Evolutionary conservation across 768 basidiomycete species (phyloP).

Genomic region (Amanita molliuscula): DNA sequence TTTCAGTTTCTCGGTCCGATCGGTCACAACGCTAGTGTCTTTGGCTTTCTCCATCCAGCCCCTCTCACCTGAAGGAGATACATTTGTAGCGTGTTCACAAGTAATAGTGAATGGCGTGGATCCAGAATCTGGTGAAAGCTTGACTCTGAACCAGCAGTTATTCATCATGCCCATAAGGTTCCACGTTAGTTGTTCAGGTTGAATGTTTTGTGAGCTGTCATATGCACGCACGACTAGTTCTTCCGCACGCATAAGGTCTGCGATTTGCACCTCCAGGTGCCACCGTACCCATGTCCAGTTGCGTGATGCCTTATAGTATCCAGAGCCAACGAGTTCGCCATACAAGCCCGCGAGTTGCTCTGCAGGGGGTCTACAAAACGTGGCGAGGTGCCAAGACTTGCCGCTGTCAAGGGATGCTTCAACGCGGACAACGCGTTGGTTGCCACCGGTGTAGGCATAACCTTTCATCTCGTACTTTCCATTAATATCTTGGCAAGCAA

Average conservation of each 20-base stretch:
- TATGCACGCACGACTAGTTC: slow-evolving; percentile 40
- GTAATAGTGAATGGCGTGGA: slow-evolving; percentile 37
- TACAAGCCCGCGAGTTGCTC: not conserved
- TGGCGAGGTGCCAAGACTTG: slow-evolving; percentile 33
- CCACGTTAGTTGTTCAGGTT: slow-evolving; percentile 49
- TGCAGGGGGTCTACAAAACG: not conserved
- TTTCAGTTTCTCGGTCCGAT: not conserved
- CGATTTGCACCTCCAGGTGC: slow-evolving; percentile 26
- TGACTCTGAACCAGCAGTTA: slow-evolving; percentile 30
- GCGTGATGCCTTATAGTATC: not conserved
- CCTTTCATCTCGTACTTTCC: slow-evolving; percentile 34
- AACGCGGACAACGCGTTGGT: slow-evolving; percentile 44
- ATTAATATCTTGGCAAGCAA: slow-evolving; percentile 14
- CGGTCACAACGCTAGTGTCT: slow-evolving; percentile 1
- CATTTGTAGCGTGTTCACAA: slow-evolving; percentile 34
- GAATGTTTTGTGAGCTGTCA: slow-evolving; percentile 41
- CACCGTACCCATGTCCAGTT: slow-evolving; percentile 43
- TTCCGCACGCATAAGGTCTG: slow-evolving; percentile 20
- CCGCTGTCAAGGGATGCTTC: slow-evolving; percentile 50
- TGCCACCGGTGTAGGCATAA: slow-evolving; percentile 56
- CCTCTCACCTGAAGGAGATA: slow-evolving; percentile 24
- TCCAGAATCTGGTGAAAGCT: not conserved
- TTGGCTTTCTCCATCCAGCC: slow-evolving; percentile 61
- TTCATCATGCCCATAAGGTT: slow-evolving; percentile 58
- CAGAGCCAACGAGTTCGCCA: not conserved